Conservation (phyloP, 2,329 filamentous ascomycete genomes). For the Pseudogymnoascus sp. region DNA sequence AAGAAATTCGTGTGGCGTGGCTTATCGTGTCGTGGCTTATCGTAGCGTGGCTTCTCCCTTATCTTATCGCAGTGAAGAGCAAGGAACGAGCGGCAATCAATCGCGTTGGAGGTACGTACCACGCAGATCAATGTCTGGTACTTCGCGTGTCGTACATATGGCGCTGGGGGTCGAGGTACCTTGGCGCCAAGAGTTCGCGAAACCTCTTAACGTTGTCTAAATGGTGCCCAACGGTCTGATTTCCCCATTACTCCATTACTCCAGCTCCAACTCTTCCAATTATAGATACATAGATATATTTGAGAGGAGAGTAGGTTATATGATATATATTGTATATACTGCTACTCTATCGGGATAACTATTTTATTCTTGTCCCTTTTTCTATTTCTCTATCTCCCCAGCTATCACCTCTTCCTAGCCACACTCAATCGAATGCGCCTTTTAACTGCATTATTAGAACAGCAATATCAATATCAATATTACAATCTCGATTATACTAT, state of each 20-base stretch:
- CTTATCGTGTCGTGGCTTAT: background rate
- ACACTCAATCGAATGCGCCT: too few relatives aligned
- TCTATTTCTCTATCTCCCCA: too few relatives aligned
- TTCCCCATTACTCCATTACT: background rate
- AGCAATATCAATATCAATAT: too few relatives aligned
- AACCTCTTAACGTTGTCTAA: background rate
- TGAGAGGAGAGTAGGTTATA: background rate
- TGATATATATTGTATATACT: background rate
- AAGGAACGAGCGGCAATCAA: background rate
- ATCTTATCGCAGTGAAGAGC: background rate
- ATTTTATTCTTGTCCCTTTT: background rate
- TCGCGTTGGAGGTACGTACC: background rate
- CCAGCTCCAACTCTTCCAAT: background rate
- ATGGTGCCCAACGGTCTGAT: too few relatives aligned
- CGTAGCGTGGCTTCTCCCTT: background rate
- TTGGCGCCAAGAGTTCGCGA: background rate
- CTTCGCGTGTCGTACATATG: conserved; percentile 1
- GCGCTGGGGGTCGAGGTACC: background rate
- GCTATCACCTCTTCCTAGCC: too few relatives aligned
- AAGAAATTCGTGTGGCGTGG: background rate
- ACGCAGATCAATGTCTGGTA: background rate
- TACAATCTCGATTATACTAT: too few relatives aligned
- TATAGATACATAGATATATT: background rate
- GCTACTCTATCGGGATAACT: background rate
- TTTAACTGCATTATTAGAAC: too few relatives aligned